Conservation (phyloP, 2,329 filamentous ascomycete genomes). For the Zymoseptoria crescenta region DNA sequence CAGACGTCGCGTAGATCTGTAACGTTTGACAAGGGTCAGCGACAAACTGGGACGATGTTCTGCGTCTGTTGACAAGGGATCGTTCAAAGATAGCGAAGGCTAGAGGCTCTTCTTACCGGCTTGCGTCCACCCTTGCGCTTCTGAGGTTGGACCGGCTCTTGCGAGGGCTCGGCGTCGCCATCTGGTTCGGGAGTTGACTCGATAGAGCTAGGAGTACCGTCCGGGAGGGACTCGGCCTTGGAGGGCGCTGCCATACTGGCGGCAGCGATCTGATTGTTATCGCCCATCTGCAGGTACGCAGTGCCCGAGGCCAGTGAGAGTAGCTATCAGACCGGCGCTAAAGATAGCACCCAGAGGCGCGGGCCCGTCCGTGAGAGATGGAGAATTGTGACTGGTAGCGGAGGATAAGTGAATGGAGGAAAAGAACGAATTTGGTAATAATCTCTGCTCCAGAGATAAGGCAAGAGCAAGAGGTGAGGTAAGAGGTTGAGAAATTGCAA, state of each 20-base stretch:
- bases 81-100: neutral
- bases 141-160: constrained; percentile 47
- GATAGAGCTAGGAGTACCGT: constrained; percentile 43
- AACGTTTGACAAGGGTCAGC: constrained; percentile 5
- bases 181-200: constrained; percentile 43
- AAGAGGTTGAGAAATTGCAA: constrained; percentile 26
- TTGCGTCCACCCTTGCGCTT: constrained; percentile 98
- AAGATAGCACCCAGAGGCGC: constrained; percentile 22
- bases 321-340: constrained; percentile 22
- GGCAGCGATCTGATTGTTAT: constrained; percentile 31
- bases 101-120: constrained; percentile 57
- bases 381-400: neutral
- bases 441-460: constrained; percentile 2
- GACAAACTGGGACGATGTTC: constrained; percentile 15
- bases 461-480: constrained; percentile 19
- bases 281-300: constrained; percentile 45
- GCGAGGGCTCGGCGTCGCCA: constrained; percentile 33
- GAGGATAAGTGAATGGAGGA: constrained; percentile 6
- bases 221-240: constrained; percentile 37
- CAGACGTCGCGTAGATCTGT: constrained; percentile 96
- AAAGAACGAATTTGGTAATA: constrained; percentile 22
- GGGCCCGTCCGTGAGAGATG: constrained; percentile 13
- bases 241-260: constrained; percentile 38
- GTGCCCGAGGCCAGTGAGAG: constrained; percentile 24
- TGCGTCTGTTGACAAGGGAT: neutral